Conservation (phyloP, 2,329 filamentous ascomycete genomes). For the Calonectria hawksworthii region DNA sequence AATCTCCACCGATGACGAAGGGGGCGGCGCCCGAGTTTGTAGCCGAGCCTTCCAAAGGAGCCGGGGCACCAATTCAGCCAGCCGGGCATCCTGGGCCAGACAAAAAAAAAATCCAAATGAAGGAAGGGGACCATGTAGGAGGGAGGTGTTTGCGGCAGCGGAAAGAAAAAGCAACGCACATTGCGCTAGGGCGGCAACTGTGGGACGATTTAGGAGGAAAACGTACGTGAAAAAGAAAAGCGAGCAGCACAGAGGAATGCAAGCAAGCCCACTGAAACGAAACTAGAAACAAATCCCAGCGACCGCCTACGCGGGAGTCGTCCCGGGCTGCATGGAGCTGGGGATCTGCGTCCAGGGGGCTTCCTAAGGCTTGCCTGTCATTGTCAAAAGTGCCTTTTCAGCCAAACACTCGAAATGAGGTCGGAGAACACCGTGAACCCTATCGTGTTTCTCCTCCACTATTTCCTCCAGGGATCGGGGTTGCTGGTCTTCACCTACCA, state of each 20-base stretch:
- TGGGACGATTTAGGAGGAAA: slow-evolving; percentile 41
- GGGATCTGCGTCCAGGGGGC: slow-evolving; percentile 29
- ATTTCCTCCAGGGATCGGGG: neutral
- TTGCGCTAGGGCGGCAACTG: slow-evolving; percentile 33
- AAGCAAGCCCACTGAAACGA: slow-evolving; percentile 35
- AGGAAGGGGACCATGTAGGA: slow-evolving; percentile 20
- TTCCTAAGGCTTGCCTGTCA: slow-evolving; percentile 1
- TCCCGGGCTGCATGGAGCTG: slow-evolving; percentile 17
- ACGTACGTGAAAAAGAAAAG: slow-evolving; percentile 44
- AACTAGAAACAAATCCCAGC: slow-evolving; percentile 34
- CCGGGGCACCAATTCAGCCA: slow-evolving; percentile 5
- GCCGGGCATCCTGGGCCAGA: neutral
- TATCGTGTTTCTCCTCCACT: neutral
- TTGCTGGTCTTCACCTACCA: neutral
- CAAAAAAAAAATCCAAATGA: slow-evolving; percentile 13
- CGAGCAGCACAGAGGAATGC: slow-evolving; percentile 23
- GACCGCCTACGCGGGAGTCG: neutral
- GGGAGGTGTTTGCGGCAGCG: slow-evolving; percentile 24
- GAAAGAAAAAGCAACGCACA: slow-evolving; percentile 38
- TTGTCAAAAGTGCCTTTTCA: neutral
- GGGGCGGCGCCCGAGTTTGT: slow-evolving; percentile 20
- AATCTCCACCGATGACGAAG: slow-evolving; percentile 30
- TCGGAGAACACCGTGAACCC: neutral
- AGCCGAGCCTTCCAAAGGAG: slow-evolving; percentile 22
- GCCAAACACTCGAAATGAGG: slow-evolving; percentile 4